phyloP scores from a whole-genome alignment of 306 rosid genomes.

The Casuarina glauca region DNA sequence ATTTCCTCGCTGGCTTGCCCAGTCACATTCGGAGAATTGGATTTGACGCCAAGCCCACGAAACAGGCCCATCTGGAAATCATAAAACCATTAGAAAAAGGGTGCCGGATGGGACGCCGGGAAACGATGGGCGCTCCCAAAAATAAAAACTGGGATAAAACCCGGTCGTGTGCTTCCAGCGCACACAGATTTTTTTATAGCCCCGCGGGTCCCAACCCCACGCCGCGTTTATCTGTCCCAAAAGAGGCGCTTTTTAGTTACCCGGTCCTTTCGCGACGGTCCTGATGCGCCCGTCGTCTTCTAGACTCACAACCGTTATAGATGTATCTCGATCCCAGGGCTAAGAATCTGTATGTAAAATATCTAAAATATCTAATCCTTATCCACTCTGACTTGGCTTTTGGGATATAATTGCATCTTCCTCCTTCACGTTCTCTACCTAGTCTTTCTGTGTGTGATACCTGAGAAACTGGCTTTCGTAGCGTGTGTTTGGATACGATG shows the following conservation, averaged over 20 bases:
- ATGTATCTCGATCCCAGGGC: too few species aligned
- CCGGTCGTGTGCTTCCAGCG: too few species aligned
- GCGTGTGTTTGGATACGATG: conserved; percentile 25
- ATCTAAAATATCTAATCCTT: conserved; percentile 1
- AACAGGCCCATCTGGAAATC: too few species aligned
- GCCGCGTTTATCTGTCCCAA: background rate
- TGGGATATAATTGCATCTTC: background rate
- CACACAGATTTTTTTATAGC: background rate
- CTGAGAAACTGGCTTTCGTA: background rate
- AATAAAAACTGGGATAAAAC: too few species aligned
- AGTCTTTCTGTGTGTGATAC: background rate
- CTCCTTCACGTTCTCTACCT: too few species aligned
- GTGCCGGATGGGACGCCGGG: background rate
- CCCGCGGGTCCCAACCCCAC: background rate
- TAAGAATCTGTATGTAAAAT: background rate
- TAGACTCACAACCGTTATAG: background rate
- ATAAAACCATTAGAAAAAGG: too few species aligned
- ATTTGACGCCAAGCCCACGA: too few species aligned
- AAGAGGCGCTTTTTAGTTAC: background rate
- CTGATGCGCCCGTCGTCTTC: background rate
- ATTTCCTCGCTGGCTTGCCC: background rate
- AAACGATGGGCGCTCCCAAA: background rate
- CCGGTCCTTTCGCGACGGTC: background rate
- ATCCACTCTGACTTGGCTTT: background rate
- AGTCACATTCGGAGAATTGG: background rate